Evolutionary conservation across 2,329 filamentous ascomycete genomes (phyloP).

Genomic region (Penicillium sp.): DNA sequence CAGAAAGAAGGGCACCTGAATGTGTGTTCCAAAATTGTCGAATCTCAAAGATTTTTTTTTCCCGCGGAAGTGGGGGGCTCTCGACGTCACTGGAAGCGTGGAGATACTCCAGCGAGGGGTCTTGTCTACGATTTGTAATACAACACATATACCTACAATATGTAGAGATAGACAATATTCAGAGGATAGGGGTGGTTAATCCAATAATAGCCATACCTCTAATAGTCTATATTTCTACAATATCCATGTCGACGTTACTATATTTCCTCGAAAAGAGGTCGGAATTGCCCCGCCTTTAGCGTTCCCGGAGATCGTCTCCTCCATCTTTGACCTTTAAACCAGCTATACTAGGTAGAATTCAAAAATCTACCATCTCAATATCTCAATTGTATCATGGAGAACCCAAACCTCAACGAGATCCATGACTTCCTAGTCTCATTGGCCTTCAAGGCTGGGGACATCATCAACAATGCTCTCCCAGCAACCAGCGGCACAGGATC

Average conservation of each 20-base stretch:
- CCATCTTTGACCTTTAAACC: background rate
- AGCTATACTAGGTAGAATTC: background rate
- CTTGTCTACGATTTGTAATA: background rate
- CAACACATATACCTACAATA: background rate
- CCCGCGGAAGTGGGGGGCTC: constrained; percentile 18
- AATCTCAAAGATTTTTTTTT: constrained; percentile 16
- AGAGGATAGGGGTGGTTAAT: background rate
- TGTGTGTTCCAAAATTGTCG: background rate
- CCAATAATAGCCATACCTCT: background rate
- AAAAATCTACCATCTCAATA: background rate
- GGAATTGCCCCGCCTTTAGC: constrained; percentile 7
- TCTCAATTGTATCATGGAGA: constrained; percentile 10
- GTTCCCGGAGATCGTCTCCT: constrained; percentile 1
- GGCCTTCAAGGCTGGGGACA: constrained; percentile 43
- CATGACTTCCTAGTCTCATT: constrained; percentile 44
- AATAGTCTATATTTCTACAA: too few species aligned
- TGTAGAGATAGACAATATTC: background rate
- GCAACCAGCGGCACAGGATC: constrained; percentile 39
- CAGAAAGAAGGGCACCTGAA: background rate
- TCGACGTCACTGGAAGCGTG: constrained; percentile 18
- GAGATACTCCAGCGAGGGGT: background rate
- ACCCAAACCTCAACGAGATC: constrained; percentile 40
- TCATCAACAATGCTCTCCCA: constrained; percentile 46
- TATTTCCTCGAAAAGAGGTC: background rate
- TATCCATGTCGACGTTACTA: background rate